phyloP scores from a whole-genome alignment of 805 yeast genomes.

The Candida peoriensis region DNA sequence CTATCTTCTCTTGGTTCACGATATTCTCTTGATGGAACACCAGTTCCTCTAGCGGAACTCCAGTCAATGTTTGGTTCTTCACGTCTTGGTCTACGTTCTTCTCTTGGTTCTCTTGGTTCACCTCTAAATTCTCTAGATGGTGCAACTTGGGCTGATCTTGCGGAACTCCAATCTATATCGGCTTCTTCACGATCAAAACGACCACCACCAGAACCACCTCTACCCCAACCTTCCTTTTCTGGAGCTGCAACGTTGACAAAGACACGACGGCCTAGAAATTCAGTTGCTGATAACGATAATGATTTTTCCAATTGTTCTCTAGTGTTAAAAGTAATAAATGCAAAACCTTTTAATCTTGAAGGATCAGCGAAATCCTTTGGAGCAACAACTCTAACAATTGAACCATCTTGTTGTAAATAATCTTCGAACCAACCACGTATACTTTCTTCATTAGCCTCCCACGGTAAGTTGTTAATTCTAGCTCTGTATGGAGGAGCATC shows the following conservation, averaged over 20 bases:
- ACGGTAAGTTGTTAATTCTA: constrained; percentile 80
- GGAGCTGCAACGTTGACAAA: constrained; percentile 81
- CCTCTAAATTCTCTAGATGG: constrained; percentile 31
- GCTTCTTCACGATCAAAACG: constrained; percentile 32
- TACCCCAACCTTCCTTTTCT: constrained; percentile 37
- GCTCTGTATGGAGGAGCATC: constrained; percentile 90
- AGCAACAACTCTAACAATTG: constrained; percentile 60
- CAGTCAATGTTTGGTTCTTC: constrained; percentile 39
- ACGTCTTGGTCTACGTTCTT: constrained; percentile 18
- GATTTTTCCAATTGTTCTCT: constrained; percentile 75
- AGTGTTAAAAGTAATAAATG: constrained; percentile 77
- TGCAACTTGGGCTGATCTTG: constrained; percentile 37
- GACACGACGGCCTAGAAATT: constrained; percentile 65
- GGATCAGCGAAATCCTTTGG: constrained; percentile 60
- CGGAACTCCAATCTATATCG: constrained; percentile 44
- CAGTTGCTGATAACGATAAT: constrained; percentile 62
- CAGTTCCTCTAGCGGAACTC: constrained; percentile 47
- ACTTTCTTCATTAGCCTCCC: constrained; percentile 67
- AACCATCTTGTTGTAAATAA: constrained; percentile 43
- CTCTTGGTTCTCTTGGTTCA: constrained; percentile 32
- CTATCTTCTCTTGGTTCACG: constrained; percentile 30
- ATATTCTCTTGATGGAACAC: constrained; percentile 8
- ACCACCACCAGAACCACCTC: constrained; percentile 34
- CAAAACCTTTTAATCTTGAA: constrained; percentile 78
- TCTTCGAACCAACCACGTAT: constrained; percentile 58